Base-by-base conservation (phyloP, 116 monocot species). In the Papilionanthe hybrid region DNA sequence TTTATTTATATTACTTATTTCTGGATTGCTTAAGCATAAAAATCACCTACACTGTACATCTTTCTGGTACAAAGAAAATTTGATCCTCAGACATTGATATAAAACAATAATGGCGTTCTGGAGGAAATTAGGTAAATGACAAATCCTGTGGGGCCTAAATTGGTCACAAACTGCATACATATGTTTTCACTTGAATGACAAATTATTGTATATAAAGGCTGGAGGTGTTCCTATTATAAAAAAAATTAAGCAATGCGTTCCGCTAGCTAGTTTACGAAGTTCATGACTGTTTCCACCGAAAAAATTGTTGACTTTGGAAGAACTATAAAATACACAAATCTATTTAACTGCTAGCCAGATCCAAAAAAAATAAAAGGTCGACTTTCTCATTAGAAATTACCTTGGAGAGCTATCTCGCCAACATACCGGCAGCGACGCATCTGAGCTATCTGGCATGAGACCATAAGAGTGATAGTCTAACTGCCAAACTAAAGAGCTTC, bases 381-480 rank as follows among this genome's bases (percentile, higher is more conserved):
- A 72, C 42, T 11, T 20, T 11, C 28, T 28, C 25, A 11, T 44
- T 23, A 23, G n/a, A 84, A 88, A 78, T 79, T 45, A 75, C 75
- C 75, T 75, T 75, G 13, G 47, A 48, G 49, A 50, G 49, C 47
- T 50, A 75, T 91, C 84, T 79, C 83, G 80, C 93, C 93, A 92
- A 44, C 96, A 96, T 19, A 93, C 29, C 13, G 91, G 96, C 15
- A 93, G 55, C 22, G 92, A 87, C 43, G 67, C 57, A 78, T 96
- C 93, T 30, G 92, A 90, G 58, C 79, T 79, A 80, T 96, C 96
- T 81, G 47, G 89, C 7, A 80, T 82, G 55, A 96, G 86, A 78
- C 68, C 75, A 77, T 28, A 15, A 19, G 85, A 57, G 63, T 80
- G 20, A 84, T 76, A 72, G 30, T 86, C 86, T 58, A 96, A 76